Base-by-base conservation (phyloP, 2,329 filamentous ascomycete genomes). In the Cercospora nicotianae region DNA sequence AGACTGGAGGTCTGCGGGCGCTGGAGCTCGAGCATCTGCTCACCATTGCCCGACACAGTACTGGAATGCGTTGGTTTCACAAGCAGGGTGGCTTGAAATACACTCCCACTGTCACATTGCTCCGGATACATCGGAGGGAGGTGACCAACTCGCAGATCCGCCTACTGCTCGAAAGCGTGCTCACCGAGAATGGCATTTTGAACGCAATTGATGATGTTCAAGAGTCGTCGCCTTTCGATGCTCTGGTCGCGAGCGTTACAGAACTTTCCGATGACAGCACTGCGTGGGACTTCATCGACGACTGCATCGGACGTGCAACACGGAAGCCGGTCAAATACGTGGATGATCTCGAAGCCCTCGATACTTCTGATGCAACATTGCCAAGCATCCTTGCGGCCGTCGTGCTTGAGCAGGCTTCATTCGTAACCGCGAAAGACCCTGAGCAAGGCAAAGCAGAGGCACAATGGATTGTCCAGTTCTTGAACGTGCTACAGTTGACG, bases 11-110 rank as follows among this genome's bases (percentile, higher is more conserved):
- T 58, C 81, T 94, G 58, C 83, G 87, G 23, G 78, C 91, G 9
- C 87, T 94, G 74, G 92, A 96, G 79, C 82, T 97, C 30, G 90
- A 93, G 77, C 91, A 94, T 77, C 83, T 96, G 18, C 87, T 97
- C 18, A 86, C 89, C 31, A 91, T 97, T 76, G 93, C 94, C 3
- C 87, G 89, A 70, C 88, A 90, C 73, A 96, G 93, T 3, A 89
- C 91, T 0, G 89, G 90, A 5, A 95, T 97, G 89, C 89, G 91
- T 70, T 98, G 94, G 94, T 97, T 95, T 82, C 86, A 91, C 70
- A 94, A 91, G 75, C 83, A 85, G 69, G 86, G 84, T 81, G 84
- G 84, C 0, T 82, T 91, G n/a, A 77, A 77, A 23, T 81, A 87
- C 45, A 92, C 91, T 3, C 90, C 91, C 0, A 92, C 93, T 70